A percentile compares a stretch with the other conserved stretches of the same genome.
phyloP scores from a whole-genome alignment of 345 rosid genomes.

The Bruguiera sexangula region DNA sequence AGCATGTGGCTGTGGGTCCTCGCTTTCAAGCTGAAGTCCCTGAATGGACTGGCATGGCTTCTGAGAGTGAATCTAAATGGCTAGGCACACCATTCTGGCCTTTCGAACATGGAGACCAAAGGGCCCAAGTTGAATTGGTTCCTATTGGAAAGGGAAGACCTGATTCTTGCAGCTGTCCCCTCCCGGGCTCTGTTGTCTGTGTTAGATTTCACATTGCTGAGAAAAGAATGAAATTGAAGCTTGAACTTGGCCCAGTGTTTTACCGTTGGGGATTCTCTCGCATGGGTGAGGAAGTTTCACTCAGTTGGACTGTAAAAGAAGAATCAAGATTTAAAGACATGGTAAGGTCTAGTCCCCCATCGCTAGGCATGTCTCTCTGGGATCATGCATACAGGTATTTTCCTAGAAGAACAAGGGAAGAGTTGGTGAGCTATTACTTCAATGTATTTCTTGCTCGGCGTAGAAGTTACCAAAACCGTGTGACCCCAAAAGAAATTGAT shows the following conservation, averaged over 20 bases:
- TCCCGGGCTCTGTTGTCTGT: constrained; percentile 27
- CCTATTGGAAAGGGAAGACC: constrained; percentile 29
- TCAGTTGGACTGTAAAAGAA: constrained; percentile 28
- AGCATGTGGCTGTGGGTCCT: constrained; percentile 17
- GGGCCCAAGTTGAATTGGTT: background rate
- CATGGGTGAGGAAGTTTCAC: constrained; percentile 34
- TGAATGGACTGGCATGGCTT: constrained; percentile 23
- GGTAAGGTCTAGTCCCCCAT: constrained; percentile 22
- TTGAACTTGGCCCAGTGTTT: constrained; percentile 26
- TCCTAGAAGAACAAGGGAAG: constrained; percentile 21
- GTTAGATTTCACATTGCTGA: constrained; percentile 32
- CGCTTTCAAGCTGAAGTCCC: constrained; percentile 34
- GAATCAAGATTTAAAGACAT: constrained; percentile 24
- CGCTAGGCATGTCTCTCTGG: constrained; percentile 26
- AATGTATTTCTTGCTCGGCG: constrained; percentile 26
- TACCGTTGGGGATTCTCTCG: constrained; percentile 22
- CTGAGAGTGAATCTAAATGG: constrained; percentile 26
- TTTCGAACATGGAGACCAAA: constrained; percentile 2
- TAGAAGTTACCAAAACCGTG: constrained; percentile 31
- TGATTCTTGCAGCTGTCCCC: constrained; percentile 18
- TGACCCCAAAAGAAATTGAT: constrained; percentile 27
- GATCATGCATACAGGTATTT: constrained; percentile 14
- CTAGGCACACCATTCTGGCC: constrained; percentile 28
- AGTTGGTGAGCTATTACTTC: constrained; percentile 33
- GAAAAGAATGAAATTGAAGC: constrained; percentile 28